Base-by-base conservation (phyloP, 306 rosid genomes). In the Gleditsia sinensis region DNA sequence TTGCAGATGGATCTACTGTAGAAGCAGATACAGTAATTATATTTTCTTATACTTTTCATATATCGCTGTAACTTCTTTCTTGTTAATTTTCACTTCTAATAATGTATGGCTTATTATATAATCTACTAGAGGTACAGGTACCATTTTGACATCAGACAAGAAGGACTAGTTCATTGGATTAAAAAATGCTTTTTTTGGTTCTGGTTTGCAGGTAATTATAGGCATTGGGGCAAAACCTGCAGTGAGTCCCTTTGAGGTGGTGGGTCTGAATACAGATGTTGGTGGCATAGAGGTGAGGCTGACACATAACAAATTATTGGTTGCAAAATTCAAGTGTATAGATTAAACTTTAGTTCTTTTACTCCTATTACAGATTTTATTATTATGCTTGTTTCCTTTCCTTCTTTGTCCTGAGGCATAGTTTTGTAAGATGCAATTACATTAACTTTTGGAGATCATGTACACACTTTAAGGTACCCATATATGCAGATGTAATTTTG, bases 161-260 rank as follows among this genome's bases (percentile, higher is more conserved):
- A 39, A 42, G 19, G 24, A 49, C 69, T 72, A 42, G 33, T 21
- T 33, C 58, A 42, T 37, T 42, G 56, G 61, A 61, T 34, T 62
- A 36, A 39, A 74, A 66, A 27, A 71, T 54, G 33, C 32, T 53
- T 71, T 80, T 78, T 70, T 28, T 51, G n/a, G 34, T 59, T 78
- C 69, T 78, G 75, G 37, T 69, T 58, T 77, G 71, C 86, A 89
- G 98, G 93, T 94, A 69, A 74, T 91, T 66, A 78, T 94, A 59
- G 97, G 97, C 69, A 88, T 94, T 67, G 98, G 98, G 74, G 88
- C 95, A 10, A 91, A 88, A 84, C 97, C 96, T 78, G 86, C 97
- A 42, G 91, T 90, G 37, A 54, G 96, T 72, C 84, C 96, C 78
- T 94, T 94, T 65, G 95, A 90, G 85, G 78, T 75, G 33, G 82